These are phyloP conservation scores for Epichloe amarillans DNA, from an alignment of 2,329 filamentous ascomycete genomes.

Conservation along the genomic window DNA sequence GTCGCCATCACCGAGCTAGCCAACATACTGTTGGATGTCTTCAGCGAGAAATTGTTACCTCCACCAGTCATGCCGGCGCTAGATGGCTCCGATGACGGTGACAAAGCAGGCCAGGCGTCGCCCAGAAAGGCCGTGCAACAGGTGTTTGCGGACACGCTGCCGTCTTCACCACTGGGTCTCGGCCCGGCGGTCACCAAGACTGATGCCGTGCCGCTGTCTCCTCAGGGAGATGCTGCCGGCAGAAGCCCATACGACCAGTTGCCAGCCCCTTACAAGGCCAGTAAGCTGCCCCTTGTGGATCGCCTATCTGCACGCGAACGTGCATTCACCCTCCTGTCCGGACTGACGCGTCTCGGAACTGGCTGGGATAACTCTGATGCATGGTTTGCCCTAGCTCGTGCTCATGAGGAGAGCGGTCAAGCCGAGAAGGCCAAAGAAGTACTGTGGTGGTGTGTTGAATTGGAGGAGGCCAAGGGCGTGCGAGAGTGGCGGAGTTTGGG, in stretches of 20 bases:
- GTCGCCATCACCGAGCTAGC: slow-evolving; percentile 70
- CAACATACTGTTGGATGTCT: slow-evolving; percentile 76
- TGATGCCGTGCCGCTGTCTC: slow-evolving; percentile 7
- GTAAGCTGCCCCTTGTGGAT: slow-evolving; percentile 58
- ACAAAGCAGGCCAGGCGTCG: background rate
- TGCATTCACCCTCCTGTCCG: slow-evolving; percentile 70
- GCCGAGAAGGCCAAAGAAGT: slow-evolving; percentile 80
- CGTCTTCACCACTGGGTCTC: slow-evolving; percentile 34
- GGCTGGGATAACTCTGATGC: slow-evolving; percentile 91
- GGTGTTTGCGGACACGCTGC: slow-evolving; percentile 16
- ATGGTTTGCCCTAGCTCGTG: slow-evolving; percentile 78
- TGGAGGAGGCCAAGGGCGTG: slow-evolving; percentile 74
- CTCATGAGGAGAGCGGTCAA: slow-evolving; percentile 79
- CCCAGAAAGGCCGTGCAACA: slow-evolving; percentile 3
- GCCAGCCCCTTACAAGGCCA: slow-evolving; percentile 39
- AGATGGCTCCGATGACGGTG: background rate
- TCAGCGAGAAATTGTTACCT: slow-evolving; percentile 53
- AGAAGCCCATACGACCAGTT: slow-evolving; percentile 23
- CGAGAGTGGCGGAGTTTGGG: slow-evolving; percentile 65
- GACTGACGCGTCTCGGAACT: slow-evolving; percentile 69
- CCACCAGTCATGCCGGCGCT: slow-evolving; percentile 38
- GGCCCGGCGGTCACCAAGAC: slow-evolving; percentile 15
- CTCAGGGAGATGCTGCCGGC: slow-evolving; percentile 13
- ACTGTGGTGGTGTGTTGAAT: slow-evolving; percentile 93
- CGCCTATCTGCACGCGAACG: slow-evolving; percentile 82